Evolutionary conservation across 805 yeast species (phyloP), one percentile per base, ranked within the genome.

Genomic region (Myxozyma geophila): DNA sequence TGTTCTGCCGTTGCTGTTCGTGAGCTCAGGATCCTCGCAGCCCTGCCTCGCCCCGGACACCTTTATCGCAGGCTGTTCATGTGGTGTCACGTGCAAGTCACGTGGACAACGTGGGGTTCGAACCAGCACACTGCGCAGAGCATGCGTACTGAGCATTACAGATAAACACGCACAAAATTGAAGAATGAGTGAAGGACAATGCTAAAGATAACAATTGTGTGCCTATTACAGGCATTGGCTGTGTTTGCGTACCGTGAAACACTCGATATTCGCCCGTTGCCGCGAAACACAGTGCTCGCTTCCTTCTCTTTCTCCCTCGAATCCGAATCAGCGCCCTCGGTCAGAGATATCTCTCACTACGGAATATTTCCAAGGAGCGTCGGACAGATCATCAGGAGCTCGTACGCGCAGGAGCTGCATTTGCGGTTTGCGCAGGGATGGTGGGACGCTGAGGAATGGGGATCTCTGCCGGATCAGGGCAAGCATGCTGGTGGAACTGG

Each of bases 381-480:
- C 8, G 93, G 91, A 2, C 95, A 96, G 36, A 81, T 93, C 1
- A 73, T 95, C 13, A 85, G 83, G 48, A 76, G 81, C 12, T 83
- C 96, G 1, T 80, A 82, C 63, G 83, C 96, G 0, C 80, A 89
- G 59, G 92, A 90, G 71, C 78, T 95, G 51, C 96, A 90, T 74
- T 77, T 95, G 64, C 78, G 98, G 59, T 95, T 95, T 73, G 84
- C 96, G 1, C 96, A 90, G 75, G 99, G 99, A 0, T 89, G 92
- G 86, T 95, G 97, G 93, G 97, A 95, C 72, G 79, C 92, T 0
- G 90, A 88, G 63, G 78, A 81, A 7, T 95, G 97, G 96, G 98
- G 98, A 0, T 77, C 80, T 52, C 79, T 90, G 47, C 97, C 98
- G 0, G 76, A 78, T 52, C 77, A 85, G 67, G 99, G 99, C 0